Base-by-base conservation (phyloP, 1,284 basidiomycete species). In the Bjerkandera adusta region DNA sequence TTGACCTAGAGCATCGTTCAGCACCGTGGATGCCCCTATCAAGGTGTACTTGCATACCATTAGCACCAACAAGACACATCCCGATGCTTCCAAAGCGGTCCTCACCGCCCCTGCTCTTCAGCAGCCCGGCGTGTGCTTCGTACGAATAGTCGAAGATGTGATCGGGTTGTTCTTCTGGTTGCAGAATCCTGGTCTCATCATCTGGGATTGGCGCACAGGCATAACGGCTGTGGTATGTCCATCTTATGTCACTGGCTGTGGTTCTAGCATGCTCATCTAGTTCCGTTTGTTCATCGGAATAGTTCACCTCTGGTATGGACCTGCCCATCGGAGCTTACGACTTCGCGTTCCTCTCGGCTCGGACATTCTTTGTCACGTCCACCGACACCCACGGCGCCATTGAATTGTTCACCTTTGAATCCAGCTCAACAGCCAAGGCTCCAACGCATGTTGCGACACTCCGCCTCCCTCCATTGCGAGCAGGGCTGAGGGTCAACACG, bases 191-290 rank as follows among this genome's bases (percentile, higher is more conserved):
- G 62, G 68, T 0, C 59, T 81, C 7, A 50, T 74, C 21, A 61
- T 81, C 18, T 82, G 76, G 77, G 74, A 79, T 45, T 82, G 81
- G 79, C 69, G 59, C 49, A 70, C 67, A 1, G 76, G 72, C 0
- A 53, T 61, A 10, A n/a, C 66, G 22, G 55, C 79, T 34, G 66
- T 73, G 35, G 79, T 80, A 50, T 34, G 73, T 68, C 16, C 44
- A n/a, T 26, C 15, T 38, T n/a, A n/a, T n/a, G n/a, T n/a, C n/a
- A n/a, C n/a, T n/a, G n/a, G n/a, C n/a, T n/a, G n/a, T n/a, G n/a
- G n/a, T n/a, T 46, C 30, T 21, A 30, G 37, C n/a, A 24, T n/a
- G 40, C 25, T 35, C 13, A 26, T 34, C 24, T 22, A 13, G 15
- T 35, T 35, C n/a, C 30, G 47, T 41, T 39, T 29, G 24, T 33